Conservation (phyloP, 2,329 filamentous ascomycete genomes). For the Penicillium sp. region DNA sequence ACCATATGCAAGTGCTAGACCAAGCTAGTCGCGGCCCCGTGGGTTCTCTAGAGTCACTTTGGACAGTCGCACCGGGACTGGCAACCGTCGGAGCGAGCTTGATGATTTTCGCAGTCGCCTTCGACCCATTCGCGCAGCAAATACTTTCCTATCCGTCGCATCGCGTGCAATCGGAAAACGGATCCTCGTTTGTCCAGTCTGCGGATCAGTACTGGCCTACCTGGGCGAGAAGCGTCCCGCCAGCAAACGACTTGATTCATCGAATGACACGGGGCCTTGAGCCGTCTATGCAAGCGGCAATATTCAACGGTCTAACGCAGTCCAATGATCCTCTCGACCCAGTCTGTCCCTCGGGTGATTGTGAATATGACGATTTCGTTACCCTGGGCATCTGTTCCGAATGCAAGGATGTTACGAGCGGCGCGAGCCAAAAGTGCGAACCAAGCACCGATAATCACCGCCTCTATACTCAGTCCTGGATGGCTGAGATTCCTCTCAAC, state of each 20-base stretch:
- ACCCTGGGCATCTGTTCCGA: background rate
- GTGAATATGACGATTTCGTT: background rate
- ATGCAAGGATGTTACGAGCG: background rate
- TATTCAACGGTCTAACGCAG: background rate
- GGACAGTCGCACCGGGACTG: background rate
- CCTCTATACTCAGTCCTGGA: background rate
- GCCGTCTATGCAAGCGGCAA: background rate
- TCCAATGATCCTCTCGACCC: background rate
- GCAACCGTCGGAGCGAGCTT: background rate
- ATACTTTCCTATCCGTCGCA: background rate
- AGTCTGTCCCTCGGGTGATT: background rate
- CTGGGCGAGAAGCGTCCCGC: background rate
- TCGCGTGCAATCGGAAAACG: background rate
- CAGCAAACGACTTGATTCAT: background rate
- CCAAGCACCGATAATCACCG: background rate
- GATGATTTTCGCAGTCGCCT: background rate
- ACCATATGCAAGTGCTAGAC: background rate
- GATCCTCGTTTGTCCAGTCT: background rate
- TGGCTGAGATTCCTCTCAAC: background rate
- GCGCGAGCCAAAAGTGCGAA: background rate
- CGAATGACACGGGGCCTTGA: background rate
- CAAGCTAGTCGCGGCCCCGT: background rate
- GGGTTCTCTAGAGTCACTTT: background rate
- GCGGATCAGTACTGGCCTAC: background rate
- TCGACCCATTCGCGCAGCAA: background rate